These are phyloP conservation scores for Groenewaldozyma salmanticensis DNA, from an alignment of 805 yeast genomes.

Conservation along the genomic window DNA sequence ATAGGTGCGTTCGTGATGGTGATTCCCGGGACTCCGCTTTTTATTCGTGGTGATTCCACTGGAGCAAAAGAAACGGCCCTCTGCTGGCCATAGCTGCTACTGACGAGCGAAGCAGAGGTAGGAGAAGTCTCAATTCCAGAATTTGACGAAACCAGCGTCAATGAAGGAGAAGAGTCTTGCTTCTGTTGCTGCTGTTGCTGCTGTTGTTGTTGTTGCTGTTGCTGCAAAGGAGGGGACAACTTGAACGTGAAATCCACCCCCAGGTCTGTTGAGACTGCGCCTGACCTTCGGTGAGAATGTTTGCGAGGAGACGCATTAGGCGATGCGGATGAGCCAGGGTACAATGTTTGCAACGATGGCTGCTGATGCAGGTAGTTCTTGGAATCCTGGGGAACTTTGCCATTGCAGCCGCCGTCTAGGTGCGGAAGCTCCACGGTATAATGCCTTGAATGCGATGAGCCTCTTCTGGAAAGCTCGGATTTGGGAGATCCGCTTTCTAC, in stretches of 20 bases:
- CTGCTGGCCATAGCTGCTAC: no score
- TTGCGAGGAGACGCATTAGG: conserved; percentile 6
- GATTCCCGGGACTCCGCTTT: no score
- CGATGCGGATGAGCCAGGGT: neutral
- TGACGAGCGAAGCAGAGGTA: neutral
- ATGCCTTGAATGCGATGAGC: neutral
- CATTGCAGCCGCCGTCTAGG: no score
- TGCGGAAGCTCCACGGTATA: neutral
- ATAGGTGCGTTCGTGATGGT: neutral
- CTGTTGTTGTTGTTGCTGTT: neutral
- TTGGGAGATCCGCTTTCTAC: neutral
- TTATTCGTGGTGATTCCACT: no score
- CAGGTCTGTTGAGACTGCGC: conserved; percentile 83
- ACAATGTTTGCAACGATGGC: no score
- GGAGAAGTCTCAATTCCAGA: neutral
- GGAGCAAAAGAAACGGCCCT: neutral
- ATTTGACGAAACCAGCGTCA: neutral
- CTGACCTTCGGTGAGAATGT: conserved; percentile 78
- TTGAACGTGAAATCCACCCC: conserved; percentile 29
- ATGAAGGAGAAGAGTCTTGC: neutral
- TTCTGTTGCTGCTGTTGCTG: conserved; percentile 3
- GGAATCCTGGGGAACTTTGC: neutral
- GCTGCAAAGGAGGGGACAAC: conserved; percentile 4
- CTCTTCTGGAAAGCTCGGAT: neutral
- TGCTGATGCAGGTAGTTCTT: neutral